phyloP scores from a whole-genome alignment of 306 rosid genomes.

The Quercus agrifolia region DNA sequence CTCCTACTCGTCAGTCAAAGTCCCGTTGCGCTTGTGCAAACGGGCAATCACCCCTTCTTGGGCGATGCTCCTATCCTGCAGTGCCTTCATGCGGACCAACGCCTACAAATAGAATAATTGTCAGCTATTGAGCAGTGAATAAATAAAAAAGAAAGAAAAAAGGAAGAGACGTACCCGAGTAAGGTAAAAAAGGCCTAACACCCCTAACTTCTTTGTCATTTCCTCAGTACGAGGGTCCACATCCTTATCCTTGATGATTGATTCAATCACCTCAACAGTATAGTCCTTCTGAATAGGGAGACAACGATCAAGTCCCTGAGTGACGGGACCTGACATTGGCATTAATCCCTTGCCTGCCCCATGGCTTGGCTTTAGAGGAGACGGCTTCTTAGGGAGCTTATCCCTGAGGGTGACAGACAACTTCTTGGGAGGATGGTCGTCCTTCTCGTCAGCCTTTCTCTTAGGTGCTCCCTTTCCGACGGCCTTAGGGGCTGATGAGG shows the following conservation, averaged over 20 bases:
- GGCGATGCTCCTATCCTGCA: accelerated
- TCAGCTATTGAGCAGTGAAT: no score
- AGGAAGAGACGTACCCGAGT: accelerated
- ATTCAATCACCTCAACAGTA: accelerated
- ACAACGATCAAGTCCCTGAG: accelerated
- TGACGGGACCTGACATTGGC: accelerated
- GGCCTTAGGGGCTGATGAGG: no score
- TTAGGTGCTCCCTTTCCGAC: accelerated
- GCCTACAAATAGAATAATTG: accelerated
- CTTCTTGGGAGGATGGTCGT: no score
- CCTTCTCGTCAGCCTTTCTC: no score
- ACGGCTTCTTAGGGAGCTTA: no score
- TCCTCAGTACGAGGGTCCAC: accelerated
- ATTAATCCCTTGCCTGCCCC: accelerated
- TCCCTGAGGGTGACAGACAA: accelerated
- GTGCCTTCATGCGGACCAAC: accelerated
- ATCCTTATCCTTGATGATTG: no score
- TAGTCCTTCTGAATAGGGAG: no score
- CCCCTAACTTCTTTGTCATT: accelerated
- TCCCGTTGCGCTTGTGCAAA: accelerated
- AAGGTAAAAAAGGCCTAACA: no score
- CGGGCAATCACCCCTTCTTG: no score
- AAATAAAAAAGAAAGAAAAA: no score
- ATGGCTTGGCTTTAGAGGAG: accelerated
- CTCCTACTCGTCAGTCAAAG: no score